Percentiles rank a stretch among this genome's conserved stretches.
phyloP scores from a whole-genome alignment of 2,329 filamentous ascomycete species.

The Penicillium griseofulvum region DNA sequence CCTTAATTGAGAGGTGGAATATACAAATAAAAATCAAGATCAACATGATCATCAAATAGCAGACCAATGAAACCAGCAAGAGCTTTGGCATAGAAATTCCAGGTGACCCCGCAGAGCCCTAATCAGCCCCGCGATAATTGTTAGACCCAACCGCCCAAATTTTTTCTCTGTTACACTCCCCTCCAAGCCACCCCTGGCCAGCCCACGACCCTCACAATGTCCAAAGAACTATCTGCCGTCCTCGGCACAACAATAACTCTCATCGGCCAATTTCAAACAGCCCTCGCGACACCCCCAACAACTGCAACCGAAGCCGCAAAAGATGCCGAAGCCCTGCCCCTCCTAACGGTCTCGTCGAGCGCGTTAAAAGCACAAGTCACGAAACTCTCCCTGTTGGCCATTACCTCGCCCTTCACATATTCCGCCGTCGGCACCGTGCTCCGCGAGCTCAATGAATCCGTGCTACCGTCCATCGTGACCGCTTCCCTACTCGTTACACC shows the following conservation, averaged over 20 bases:
- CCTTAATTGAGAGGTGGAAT: neutral
- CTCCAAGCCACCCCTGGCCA: slow-evolving; percentile 1
- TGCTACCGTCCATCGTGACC: slow-evolving; percentile 72
- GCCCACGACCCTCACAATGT: slow-evolving; percentile 25
- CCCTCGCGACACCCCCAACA: slow-evolving; percentile 30
- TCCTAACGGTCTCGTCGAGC: slow-evolving; percentile 69
- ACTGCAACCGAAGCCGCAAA: slow-evolving; percentile 20
- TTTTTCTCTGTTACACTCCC: slow-evolving; percentile 19
- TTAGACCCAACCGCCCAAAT: slow-evolving; percentile 19
- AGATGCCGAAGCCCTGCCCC: slow-evolving; percentile 52
- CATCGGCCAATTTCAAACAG: slow-evolving; percentile 39
- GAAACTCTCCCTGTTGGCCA: slow-evolving; percentile 80
- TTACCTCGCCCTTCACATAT: slow-evolving; percentile 82
- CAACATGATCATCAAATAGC: neutral
- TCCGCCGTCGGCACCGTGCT: slow-evolving; percentile 70
- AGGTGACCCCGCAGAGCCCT: slow-evolving; percentile 34
- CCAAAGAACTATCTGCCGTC: slow-evolving; percentile 30
- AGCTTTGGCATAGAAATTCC: neutral
- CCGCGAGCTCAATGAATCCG: slow-evolving; percentile 66
- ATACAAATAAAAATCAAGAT: neutral
- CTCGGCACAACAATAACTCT: slow-evolving; percentile 39
- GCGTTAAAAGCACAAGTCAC: slow-evolving; percentile 80
- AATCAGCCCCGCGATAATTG: slow-evolving; percentile 31
- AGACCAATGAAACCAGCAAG: neutral
- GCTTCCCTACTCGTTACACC: slow-evolving; percentile 65